Percentiles rank a stretch among this genome's conserved stretches.
Evolutionary conservation across 2,329 filamentous ascomycete species (phyloP).

Genomic region (Xenoacremonium recifei): DNA sequence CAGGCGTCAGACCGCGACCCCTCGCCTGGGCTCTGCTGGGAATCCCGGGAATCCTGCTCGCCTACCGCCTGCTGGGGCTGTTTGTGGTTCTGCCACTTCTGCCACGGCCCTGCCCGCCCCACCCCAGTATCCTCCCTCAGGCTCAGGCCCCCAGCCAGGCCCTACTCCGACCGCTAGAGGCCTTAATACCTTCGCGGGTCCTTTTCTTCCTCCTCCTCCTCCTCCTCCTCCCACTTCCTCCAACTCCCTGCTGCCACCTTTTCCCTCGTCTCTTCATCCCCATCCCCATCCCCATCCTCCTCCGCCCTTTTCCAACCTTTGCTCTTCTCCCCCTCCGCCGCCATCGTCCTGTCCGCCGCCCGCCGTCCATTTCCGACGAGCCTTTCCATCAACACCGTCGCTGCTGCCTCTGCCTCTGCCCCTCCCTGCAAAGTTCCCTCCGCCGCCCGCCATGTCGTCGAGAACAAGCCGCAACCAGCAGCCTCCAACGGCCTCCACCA

Average conservation of each 20-base stretch:
- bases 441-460: conserved; percentile 41
- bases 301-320: neutral
- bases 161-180: neutral
- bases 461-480: conserved; percentile 39
- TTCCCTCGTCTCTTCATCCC: conserved; percentile 17
- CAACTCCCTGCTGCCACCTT: conserved; percentile 14
- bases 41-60: neutral
- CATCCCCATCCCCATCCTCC: conserved; percentile 16
- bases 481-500: conserved; percentile 33
- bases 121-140: neutral
- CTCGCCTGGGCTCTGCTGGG: no score
- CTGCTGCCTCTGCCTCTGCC: conserved; percentile 9
- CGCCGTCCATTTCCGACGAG: neutral
- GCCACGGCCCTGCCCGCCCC: neutral
- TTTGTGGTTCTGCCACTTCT: no score
- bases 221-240: conserved; percentile 17
- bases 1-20: neutral
- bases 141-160: neutral
- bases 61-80: neutral
- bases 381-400: neutral
- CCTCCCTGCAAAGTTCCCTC: conserved; percentile 18
- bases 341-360: conserved; percentile 7
- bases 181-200: conserved; percentile 12
- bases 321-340: conserved; percentile 2
- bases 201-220: conserved; percentile 16